phyloP scores from a whole-genome alignment of 176 grass and related monocot species.

The Avena sativa region DNA sequence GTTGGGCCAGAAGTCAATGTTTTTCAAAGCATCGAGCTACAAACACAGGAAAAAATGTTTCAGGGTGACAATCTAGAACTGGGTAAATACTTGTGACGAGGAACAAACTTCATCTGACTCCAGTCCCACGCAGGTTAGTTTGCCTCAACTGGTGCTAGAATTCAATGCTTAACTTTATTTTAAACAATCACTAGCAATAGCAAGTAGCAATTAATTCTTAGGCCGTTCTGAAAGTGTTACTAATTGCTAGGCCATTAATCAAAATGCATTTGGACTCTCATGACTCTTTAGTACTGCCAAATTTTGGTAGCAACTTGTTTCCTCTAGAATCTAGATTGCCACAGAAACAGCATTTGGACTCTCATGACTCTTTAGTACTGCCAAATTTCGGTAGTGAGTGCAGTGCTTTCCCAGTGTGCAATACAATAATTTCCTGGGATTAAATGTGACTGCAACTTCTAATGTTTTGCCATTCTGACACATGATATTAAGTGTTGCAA shows the following conservation, averaged over 20 bases:
- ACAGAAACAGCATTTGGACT: constrained; percentile 1
- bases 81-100: background rate
- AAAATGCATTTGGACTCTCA: background rate
- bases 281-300: background rate
- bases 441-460: background rate
- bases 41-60: background rate
- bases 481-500: background rate
- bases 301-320: background rate
- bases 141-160: background rate
- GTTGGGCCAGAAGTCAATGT: constrained; percentile 3
- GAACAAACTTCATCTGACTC: background rate
- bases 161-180: constrained; percentile 10
- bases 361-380: background rate
- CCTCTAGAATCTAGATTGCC: constrained; percentile 13
- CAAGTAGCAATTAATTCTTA: constrained; percentile 11
- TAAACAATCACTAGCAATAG: constrained; percentile 28
- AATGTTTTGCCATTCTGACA: background rate
- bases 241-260: constrained; percentile 7
- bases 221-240: background rate
- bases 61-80: background rate
- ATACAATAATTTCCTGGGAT: background rate
- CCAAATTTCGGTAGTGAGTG: background rate
- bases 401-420: background rate
- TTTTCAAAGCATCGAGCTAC: background rate
- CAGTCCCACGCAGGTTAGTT: background rate